Base-by-base conservation (phyloP, 1,284 basidiomycete genomes). In the Ceraceosorus guamensis region DNA sequence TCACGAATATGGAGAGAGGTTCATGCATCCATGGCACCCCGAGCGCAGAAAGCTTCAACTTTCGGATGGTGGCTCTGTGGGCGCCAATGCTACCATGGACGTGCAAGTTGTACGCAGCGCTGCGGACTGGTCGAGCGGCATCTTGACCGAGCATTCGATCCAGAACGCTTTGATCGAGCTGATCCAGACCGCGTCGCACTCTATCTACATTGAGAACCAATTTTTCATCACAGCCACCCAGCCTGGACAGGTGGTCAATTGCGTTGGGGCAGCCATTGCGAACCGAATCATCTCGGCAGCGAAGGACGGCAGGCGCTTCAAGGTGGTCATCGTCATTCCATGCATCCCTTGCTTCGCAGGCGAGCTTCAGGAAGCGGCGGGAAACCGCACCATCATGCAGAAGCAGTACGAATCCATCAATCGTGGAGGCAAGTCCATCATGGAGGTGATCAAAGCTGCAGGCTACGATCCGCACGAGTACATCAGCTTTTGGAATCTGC, bases 401-500 rank as follows among this genome's bases (percentile, higher is more conserved):
- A 56, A 76, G n/a, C 63, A 79, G 62, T 81, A 80, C 63, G 68
- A 87, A 48, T 87, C 87, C 0, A 91, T 96, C 64, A 91, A 89
- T 72, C 83, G 90, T 35, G 91, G 90, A 4, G 88, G 87, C 0
- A 79, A 82, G 60, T 89, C 87, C 18, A 59, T 60, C 49, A 31
- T 53, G 16, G 89, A 91, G 68, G 80, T 84, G 70, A 81, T 95
- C 49, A 81, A 86, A 49, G 84, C 82, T 56, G 88, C 83, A 18
- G 89, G 91, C 1, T 86, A 80, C 68, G 86, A 93, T 57, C 89
- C 91, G 84, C 30, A 46, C 8, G 55, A 61, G n/a, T 62, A 59
- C 89, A 86, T 75, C 87, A 89, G 86, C 16, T 89, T 93, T 81
- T 95, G 88, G 78, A 89, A 95, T 77, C 80, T 96, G 35, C 83